Evolutionary conservation across 805 yeast genomes (phyloP), one percentile per base, ranked within the genome.

Genomic region (Candida hispaniensis): DNA sequence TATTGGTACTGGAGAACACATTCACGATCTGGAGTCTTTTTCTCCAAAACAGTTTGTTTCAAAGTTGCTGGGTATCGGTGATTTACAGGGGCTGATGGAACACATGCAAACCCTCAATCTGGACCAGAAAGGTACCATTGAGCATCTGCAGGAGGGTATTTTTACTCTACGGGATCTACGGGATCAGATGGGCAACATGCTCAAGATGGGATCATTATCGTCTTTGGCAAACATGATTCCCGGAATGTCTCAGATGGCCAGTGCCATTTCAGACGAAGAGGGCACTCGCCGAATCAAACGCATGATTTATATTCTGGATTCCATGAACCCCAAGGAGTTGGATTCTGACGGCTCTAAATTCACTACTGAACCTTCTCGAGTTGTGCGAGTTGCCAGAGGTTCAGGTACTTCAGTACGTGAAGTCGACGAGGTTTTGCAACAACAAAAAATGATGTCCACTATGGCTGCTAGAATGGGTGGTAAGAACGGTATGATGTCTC

Each of bases 1-100:
- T 52, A 91, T 88, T 41, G 98, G 98, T 71, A 88, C 97, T 3
- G 98, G 98, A 54, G 98, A 88, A 58, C 98, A 91, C 52, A 79
- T 86, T 21, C 80, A 79, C 39, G 97, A 88, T 55, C 69, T 88
- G 41, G 98, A 91, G 58, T 73, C 79, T 30, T 88, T 88, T 55
- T 77, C 91, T 14, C 95, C 97, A 15, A 71, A 75, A 44, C 75
- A 85, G 40, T 88, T 91, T 56, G 73, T 88, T 25, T 80, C 94
- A n/a, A 85, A 85, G 57, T 64, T 88, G 39, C 66, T 88, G 40
- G 98, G 98, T 4, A 86, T 91, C 50, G 97, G 97, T 40, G 97
- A 88, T 57, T 73, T 88, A 41, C 94, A 82, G 56, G 85, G 94
- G 18, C 69, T 88, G 46, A 75, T 91, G 69, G 98, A 88, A 56